A percentile compares a stretch with the other conserved stretches of the same genome.
Conservation (phyloP, 129 eudicot genomes). For the Centaurea solstitialis region DNA sequence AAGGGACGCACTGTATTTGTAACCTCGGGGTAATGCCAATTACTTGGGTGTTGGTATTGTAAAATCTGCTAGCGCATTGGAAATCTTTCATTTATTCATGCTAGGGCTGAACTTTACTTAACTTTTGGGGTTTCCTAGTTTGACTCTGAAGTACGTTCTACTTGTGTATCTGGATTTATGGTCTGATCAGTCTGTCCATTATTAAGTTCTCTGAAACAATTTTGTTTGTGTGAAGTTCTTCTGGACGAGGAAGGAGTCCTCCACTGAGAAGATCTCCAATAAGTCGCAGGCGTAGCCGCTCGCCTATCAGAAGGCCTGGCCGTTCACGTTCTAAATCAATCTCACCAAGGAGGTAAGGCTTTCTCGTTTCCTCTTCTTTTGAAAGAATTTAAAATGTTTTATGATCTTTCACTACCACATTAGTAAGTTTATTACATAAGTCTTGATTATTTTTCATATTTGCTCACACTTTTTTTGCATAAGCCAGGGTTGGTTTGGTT, state of each 20-base stretch:
- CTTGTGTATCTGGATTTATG: neutral
- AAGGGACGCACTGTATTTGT: no score
- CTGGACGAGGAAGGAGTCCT: conserved; percentile 83
- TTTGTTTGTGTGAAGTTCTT: conserved; percentile 29
- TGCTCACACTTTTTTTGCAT: no score
- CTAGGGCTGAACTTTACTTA: no score
- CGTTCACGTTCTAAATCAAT: conserved; percentile 77
- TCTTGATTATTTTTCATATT: neutral
- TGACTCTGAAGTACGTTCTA: neutral
- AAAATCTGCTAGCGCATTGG: no score
- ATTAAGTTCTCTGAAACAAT: neutral
- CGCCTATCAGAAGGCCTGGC: conserved; percentile 64
- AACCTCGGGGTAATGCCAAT: no score
- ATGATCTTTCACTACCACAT: neutral
- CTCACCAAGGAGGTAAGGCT: conserved; percentile 78
- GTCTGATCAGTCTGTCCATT: neutral
- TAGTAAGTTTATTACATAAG: neutral
- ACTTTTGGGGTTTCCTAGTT: no score
- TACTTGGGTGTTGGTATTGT: no score
- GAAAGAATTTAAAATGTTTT: neutral
- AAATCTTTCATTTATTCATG: no score
- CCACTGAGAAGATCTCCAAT: conserved; percentile 91
- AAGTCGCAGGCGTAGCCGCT: conserved; percentile 87
- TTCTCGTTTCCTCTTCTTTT: neutral
- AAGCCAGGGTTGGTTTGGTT: no score